phyloP scores from a whole-genome alignment of 495 filamentous ascomycete genomes.

The Lindgomyces ingoldianus region DNA sequence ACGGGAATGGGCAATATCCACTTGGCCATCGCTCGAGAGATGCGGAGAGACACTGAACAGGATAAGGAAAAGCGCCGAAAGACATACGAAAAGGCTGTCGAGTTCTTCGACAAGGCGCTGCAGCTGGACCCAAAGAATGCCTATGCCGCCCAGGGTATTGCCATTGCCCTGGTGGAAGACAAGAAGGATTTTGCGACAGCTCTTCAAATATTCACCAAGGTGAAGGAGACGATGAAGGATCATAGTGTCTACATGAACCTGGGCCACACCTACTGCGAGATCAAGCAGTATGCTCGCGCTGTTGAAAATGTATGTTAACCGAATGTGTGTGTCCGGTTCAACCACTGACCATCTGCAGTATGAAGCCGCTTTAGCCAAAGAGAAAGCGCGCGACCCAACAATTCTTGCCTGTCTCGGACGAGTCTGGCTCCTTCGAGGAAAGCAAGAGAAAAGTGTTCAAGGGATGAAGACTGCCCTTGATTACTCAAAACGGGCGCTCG shows the following conservation, averaged over 20 bases:
- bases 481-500: slow-evolving; percentile 79
- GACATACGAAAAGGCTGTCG: slow-evolving; percentile 85
- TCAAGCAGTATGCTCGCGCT: slow-evolving; percentile 82
- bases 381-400: slow-evolving; percentile 72
- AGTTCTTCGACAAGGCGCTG: slow-evolving; percentile 97
- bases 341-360: slow-evolving; percentile 55
- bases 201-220: slow-evolving; percentile 80
- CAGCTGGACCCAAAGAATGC: slow-evolving; percentile 91
- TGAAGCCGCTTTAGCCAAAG: slow-evolving; percentile 83
- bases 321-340: not conserved
- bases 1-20: slow-evolving; percentile 87
- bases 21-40: slow-evolving; percentile 82
- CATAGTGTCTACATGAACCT: slow-evolving; percentile 85
- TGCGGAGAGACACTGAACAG: slow-evolving; percentile 82
- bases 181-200: slow-evolving; percentile 80
- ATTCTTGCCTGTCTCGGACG: slow-evolving; percentile 90
- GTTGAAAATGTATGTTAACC: slow-evolving; percentile 67
- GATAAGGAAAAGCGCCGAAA: slow-evolving; percentile 88
- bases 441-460: slow-evolving; percentile 71
- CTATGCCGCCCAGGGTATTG: slow-evolving; percentile 93
- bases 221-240: slow-evolving; percentile 85
- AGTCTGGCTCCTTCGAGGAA: slow-evolving; percentile 87
- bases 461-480: slow-evolving; percentile 87
- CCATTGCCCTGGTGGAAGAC: slow-evolving; percentile 90
- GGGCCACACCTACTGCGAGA: slow-evolving; percentile 86